Evolutionary conservation across 345 rosid genomes (phyloP), one percentile per base, ranked within the genome.

Genomic region (Eutrema heterophyllum): DNA sequence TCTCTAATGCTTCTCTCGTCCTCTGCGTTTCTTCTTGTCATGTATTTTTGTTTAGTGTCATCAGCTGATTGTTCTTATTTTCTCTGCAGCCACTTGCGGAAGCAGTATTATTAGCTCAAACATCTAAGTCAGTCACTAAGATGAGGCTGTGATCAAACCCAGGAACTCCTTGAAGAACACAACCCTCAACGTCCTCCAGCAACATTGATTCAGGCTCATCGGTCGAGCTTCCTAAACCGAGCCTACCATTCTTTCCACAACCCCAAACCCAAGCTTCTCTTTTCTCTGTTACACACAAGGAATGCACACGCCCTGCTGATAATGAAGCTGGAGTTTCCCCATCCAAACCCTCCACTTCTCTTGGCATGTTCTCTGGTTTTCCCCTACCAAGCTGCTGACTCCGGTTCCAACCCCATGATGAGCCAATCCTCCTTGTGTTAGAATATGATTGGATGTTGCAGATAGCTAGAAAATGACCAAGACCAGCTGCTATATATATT

Each of bases 371-470:
- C 70, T 84, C 96, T 0, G 76, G 83, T 58, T 93, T 93, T 15
- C 69, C 40, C 72, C 96, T 90, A 38, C 99, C 97, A 6, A 95
- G 93, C 83, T 90, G 99, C 48, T 75, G 83, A 51, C 84, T 87
- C 26, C 76, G 80, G 71, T 90, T 90, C 99, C 99, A 95, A 32
- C 97, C 97, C 99, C 97, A 92, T 2, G 99, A 92, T 1, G 99
- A 88, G 33, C 84, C 43, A 55, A 87, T 60, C 53, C 70, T 65
- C 53, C 70, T 80, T 18, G 38, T 81, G 57, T 68, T 51, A 13
- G 33, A 78, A 36, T 69, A 81, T 36, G 83, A 76, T n/a, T 57
- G 16, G 14, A 46, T 68, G 32, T 70, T 55, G 75, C 88, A 89
- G 66, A 92, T 82, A 27, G 91, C 92, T 78, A 95, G 67, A 29